phyloP scores from a whole-genome alignment of 1,139 yeast genomes.

The Kodamaea derodonti region DNA sequence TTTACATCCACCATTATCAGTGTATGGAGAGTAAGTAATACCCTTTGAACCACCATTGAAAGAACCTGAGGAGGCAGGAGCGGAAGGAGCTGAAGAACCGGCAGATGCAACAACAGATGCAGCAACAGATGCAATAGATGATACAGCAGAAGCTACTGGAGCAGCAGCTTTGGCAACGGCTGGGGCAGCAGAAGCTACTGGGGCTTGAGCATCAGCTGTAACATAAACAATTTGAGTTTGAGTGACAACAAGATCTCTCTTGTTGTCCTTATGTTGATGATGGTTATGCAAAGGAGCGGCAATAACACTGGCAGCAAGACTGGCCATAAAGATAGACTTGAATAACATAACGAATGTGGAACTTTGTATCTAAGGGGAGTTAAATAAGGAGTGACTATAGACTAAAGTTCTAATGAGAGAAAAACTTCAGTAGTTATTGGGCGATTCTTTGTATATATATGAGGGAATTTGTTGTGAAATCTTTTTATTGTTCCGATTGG shows the following conservation, averaged over 20 bases:
- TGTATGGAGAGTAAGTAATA: slow-evolving; percentile 81
- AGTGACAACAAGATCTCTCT: slow-evolving; percentile 38
- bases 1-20: slow-evolving; percentile 70
- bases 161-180: slow-evolving; percentile 5
- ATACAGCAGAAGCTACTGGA: slow-evolving; percentile 9
- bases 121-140: slow-evolving; percentile 9
- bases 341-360: slow-evolving; percentile 18
- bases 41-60: slow-evolving; percentile 45
- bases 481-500: slow-evolving; percentile 1
- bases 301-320: slow-evolving; percentile 19
- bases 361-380: slow-evolving; percentile 16
- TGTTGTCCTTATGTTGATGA: slow-evolving; percentile 33
- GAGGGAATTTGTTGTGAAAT: slow-evolving; percentile 1
- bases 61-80: slow-evolving; percentile 21
- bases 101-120: slow-evolving; percentile 6
- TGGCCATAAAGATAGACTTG: slow-evolving; percentile 21
- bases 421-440: not conserved
- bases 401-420: slow-evolving; percentile 9
- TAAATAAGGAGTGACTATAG: slow-evolving; percentile 22
- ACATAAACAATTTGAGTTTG: slow-evolving; percentile 16
- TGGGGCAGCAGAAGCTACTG: slow-evolving; percentile 9
- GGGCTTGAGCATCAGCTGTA: slow-evolving; percentile 12
- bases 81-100: slow-evolving; percentile 19
- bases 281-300: slow-evolving; percentile 36
- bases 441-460: slow-evolving; percentile 3